Evolutionary conservation across 106 monocot genomes (phyloP), one percentile per base, ranked within the genome.

Genomic region (Platanthera guangdongensis): DNA sequence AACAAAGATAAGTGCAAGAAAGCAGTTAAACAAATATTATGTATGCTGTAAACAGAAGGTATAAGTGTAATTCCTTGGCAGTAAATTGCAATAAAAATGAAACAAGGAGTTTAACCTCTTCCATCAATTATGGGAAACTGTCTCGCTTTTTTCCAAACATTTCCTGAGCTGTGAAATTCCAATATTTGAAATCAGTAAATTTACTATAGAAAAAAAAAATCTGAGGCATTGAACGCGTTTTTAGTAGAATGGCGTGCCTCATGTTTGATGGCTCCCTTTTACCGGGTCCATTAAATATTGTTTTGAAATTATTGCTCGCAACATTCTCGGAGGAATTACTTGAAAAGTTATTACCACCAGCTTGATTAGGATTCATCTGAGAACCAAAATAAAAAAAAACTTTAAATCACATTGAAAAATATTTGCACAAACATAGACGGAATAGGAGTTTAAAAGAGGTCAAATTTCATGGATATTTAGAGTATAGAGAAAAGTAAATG

Each of bases 331-430:
- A 72, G n/a, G 71, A 49, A 50, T 72, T 51, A 51, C 15, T 72
- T 72, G 72, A 72, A 19, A 72, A 51, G 16, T 50, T 21, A 50
- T 72, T 72, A 51, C 72, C 72, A 50, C 10, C 22, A 72, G 49
- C 51, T 50, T 72, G 72, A 51, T 51, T 22, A 22, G 12, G 51
- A 50, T 3, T 46, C 51, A 51, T 21, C 72, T 72, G 22, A 21
- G 11, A 72, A 60, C 13, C 4, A 72, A 51, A 50, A 18, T 51
- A 10, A 2, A 72, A 72, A 7, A 47, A 51, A 70, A 70, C 47
- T 70, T 47, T 47, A 48, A 18, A 16, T 47, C 70, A 46, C 6
- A 70, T 47, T 70, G 70, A 25, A 46, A 70, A 15, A 47, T 47
- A 70, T 45, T 70, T 47, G 45, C 4, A 48, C 9, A 65, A 25